phyloP scores from a whole-genome alignment of 2,329 filamentous ascomycete genomes.

The Samsoniella hepiali region DNA sequence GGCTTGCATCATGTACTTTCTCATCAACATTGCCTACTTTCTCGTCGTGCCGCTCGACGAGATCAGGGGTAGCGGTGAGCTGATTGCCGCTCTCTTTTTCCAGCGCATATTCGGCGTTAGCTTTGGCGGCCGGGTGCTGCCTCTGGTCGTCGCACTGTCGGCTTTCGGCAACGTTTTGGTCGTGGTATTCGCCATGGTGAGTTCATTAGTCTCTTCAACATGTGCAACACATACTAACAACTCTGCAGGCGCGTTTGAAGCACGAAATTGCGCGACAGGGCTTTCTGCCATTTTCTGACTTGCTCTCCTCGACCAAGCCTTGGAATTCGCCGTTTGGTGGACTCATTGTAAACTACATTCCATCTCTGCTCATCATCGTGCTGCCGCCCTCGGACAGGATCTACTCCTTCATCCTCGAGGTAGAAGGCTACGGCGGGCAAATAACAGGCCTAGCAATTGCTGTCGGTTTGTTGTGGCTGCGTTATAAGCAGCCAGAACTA shows the following conservation, averaged over 20 bases:
- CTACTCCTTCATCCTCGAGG: slow-evolving; percentile 70
- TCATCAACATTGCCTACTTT: slow-evolving; percentile 62
- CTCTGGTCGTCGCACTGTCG: slow-evolving; percentile 63
- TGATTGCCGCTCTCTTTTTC: slow-evolving; percentile 67
- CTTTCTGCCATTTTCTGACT: slow-evolving; percentile 60
- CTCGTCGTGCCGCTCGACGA: slow-evolving; percentile 65
- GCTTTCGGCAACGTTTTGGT: slow-evolving; percentile 72
- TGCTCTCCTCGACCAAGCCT: slow-evolving; percentile 62
- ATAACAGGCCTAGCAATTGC: slow-evolving; percentile 57
- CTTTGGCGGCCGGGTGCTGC: slow-evolving; percentile 56
- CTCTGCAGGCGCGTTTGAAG: slow-evolving; percentile 59
- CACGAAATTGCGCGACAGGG: slow-evolving; percentile 71
- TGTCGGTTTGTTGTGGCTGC: slow-evolving; percentile 57
- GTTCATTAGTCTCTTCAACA: slow-evolving; percentile 19
- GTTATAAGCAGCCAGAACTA: slow-evolving; percentile 56
- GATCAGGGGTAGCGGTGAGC: slow-evolving; percentile 62
- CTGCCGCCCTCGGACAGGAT: slow-evolving; percentile 63
- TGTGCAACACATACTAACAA: slow-evolving; percentile 18
- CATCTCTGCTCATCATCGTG: slow-evolving; percentile 63
- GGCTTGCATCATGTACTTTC: slow-evolving; percentile 61
- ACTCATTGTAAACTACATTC: slow-evolving; percentile 65
- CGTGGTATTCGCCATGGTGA: slow-evolving; percentile 64
- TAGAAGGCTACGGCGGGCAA: slow-evolving; percentile 66
- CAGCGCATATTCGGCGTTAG: slow-evolving; percentile 58
- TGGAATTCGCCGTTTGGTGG: slow-evolving; percentile 67